These are phyloP conservation scores for Xylaria telfairii DNA, from an alignment of 495 filamentous ascomycete genomes.

Conservation along the genomic window DNA sequence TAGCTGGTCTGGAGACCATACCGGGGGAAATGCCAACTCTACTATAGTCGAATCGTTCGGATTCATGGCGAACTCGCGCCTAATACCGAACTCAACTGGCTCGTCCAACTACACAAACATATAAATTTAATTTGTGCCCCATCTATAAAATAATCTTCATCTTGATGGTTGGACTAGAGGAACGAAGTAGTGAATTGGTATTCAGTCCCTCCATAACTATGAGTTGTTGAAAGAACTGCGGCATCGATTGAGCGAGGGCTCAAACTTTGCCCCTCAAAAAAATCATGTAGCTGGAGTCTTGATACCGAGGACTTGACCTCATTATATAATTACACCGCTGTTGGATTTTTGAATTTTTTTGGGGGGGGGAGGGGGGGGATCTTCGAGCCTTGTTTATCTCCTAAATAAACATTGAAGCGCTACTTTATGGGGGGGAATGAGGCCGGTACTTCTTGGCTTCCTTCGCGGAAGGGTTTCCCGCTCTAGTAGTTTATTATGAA, in stretches of 20 bases:
- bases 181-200: not conserved
- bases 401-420: not conserved
- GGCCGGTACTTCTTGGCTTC: not conserved
- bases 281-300: not conserved
- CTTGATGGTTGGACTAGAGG: not conserved
- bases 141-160: not conserved
- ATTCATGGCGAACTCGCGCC: not conserved
- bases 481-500: not conserved
- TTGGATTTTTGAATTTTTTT: not conserved
- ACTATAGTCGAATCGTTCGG: not conserved
- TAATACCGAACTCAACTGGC: not conserved
- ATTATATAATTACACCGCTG: not conserved
- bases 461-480: not conserved
- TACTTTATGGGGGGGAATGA: not conserved
- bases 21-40: not conserved
- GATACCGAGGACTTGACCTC: not conserved
- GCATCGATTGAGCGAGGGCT: not conserved
- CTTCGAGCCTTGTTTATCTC: not conserved
- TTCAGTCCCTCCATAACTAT: not conserved
- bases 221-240: not conserved
- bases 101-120: not conserved
- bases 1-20: not conserved
- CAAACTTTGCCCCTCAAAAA: not conserved
- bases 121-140: too few species aligned
- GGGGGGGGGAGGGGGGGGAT: too few species aligned